phyloP scores from a whole-genome alignment of 768 basidiomycete species.

The Pulveroboletus sp. region DNA sequence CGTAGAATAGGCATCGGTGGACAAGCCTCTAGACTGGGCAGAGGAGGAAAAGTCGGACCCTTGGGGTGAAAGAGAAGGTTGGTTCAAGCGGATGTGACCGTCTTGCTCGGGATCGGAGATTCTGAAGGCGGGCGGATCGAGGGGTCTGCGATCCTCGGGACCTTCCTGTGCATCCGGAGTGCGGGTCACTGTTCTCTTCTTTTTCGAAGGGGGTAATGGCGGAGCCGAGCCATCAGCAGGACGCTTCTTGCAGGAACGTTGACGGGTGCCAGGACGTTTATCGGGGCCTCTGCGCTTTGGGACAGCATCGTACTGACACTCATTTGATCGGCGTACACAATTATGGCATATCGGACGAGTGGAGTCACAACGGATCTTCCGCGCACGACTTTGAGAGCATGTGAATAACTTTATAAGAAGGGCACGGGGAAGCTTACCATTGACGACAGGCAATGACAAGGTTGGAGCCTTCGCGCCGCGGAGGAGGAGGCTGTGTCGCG shows the following conservation, averaged over 20 bases:
- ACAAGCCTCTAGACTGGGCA: constrained; percentile 22
- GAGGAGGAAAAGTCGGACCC: constrained; percentile 29
- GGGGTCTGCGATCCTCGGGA: constrained; percentile 24
- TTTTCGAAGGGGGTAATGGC: constrained; percentile 47
- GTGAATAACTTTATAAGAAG: constrained; percentile 27
- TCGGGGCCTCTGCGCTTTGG: constrained; percentile 83
- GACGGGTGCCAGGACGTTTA: constrained; percentile 79
- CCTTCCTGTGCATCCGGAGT: constrained; percentile 31
- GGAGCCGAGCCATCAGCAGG: constrained; percentile 51
- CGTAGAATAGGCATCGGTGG: constrained; percentile 22
- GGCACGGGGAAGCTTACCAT: constrained; percentile 51
- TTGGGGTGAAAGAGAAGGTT: constrained; percentile 32
- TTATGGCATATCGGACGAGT: constrained; percentile 78
- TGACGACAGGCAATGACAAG: constrained; percentile 82
- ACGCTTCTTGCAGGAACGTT: constrained; percentile 81
- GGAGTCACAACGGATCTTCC: constrained; percentile 86
- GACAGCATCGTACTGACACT: constrained; percentile 73
- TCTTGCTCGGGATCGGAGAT: constrained; percentile 27
- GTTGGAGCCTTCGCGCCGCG: constrained; percentile 56
- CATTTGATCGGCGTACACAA: constrained; percentile 71
- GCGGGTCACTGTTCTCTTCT: constrained; percentile 40
- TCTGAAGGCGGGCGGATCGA: constrained; percentile 23
- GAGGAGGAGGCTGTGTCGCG: constrained; percentile 21
- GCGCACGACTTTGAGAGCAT: constrained; percentile 57
- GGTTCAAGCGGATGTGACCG: constrained; percentile 20